Conservation (phyloP, 495 filamentous ascomycete genomes). For the Lindgomyces ingoldianus region DNA sequence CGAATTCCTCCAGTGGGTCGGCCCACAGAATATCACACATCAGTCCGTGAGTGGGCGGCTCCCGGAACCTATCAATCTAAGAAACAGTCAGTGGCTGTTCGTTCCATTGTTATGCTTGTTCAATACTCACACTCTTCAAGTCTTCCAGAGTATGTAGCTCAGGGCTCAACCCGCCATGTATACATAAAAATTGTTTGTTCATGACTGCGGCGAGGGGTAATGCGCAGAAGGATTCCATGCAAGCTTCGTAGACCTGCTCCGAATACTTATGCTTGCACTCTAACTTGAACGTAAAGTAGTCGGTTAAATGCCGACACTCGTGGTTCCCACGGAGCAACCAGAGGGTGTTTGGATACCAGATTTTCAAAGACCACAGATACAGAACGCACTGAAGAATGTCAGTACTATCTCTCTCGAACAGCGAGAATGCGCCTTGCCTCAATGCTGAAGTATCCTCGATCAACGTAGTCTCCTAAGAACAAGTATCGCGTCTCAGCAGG, state of each 20-base stretch:
- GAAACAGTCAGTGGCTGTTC: slow-evolving; percentile 7
- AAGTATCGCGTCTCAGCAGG: slow-evolving; percentile 94
- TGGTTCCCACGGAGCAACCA: slow-evolving; percentile 98
- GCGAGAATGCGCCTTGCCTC: slow-evolving; percentile 57
- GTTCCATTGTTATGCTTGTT: slow-evolving; percentile 13
- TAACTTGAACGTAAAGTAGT: slow-evolving; percentile 99
- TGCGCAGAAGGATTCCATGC: slow-evolving; percentile 95
- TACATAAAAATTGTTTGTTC: slow-evolving; percentile 99
- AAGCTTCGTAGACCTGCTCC: slow-evolving; percentile 93
- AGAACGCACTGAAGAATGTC: slow-evolving; percentile 69
- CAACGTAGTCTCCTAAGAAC: slow-evolving; percentile 97
- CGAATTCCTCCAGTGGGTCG: slow-evolving; percentile 98
- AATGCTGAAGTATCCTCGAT: slow-evolving; percentile 97
- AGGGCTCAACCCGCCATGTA: slow-evolving; percentile 93
- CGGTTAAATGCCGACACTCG: slow-evolving; percentile 96
- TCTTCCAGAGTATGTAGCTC: slow-evolving; percentile 96
- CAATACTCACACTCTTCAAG: slow-evolving; percentile 69
- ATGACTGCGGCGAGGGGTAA: slow-evolving; percentile 94
- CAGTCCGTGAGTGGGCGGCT: slow-evolving; percentile 93
- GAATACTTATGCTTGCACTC: slow-evolving; percentile 99
- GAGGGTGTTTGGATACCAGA: slow-evolving; percentile 96
- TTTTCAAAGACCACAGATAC: slow-evolving; percentile 97
- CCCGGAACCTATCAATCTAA: slow-evolving; percentile 95
- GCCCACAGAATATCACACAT: slow-evolving; percentile 99
- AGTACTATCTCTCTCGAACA: not conserved